phyloP scores from a whole-genome alignment of 2,329 filamentous ascomycete genomes.

The Diplodia corticola region DNA sequence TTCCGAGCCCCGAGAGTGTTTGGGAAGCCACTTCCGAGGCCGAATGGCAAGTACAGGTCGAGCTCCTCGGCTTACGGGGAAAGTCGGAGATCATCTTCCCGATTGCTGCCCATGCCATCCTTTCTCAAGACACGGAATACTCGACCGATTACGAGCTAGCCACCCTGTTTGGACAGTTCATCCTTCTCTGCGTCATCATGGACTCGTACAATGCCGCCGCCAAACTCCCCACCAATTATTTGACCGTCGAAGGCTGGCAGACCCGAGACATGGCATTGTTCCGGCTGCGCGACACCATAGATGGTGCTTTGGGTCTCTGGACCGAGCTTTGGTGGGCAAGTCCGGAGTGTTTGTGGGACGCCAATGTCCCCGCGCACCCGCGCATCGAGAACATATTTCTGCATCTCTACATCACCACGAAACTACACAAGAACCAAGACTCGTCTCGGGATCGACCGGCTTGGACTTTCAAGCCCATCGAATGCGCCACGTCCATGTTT shows the following conservation, averaged over 20 bases:
- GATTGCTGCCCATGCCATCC: constrained; percentile 14
- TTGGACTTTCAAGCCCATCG: constrained; percentile 8
- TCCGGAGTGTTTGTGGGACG: constrained; percentile 14
- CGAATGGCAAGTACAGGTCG: constrained; percentile 1
- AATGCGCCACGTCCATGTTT: neutral
- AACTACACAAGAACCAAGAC: constrained; percentile 1
- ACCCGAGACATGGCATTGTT: constrained; percentile 13
- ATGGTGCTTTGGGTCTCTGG: constrained; percentile 10
- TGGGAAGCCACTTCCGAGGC: constrained; percentile 17
- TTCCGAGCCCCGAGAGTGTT: constrained; percentile 12
- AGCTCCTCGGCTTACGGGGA: neutral
- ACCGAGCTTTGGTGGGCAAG: constrained; percentile 20
- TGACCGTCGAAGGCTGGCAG: constrained; percentile 8
- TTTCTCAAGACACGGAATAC: constrained; percentile 16
- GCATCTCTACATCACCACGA: constrained; percentile 10
- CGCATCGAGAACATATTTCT: constrained; percentile 14
- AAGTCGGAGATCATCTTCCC: constrained; percentile 21
- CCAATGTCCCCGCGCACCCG: neutral
- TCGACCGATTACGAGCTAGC: constrained; percentile 21
- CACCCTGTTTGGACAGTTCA: constrained; percentile 17
- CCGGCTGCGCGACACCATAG: neutral
- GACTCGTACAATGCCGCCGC: constrained; percentile 14
- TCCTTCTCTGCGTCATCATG: constrained; percentile 22
- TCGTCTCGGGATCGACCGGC: neutral
- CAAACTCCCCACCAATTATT: constrained; percentile 5